phyloP scores from a whole-genome alignment of 1,284 basidiomycete species.

The Trichosporon asahii region DNA sequence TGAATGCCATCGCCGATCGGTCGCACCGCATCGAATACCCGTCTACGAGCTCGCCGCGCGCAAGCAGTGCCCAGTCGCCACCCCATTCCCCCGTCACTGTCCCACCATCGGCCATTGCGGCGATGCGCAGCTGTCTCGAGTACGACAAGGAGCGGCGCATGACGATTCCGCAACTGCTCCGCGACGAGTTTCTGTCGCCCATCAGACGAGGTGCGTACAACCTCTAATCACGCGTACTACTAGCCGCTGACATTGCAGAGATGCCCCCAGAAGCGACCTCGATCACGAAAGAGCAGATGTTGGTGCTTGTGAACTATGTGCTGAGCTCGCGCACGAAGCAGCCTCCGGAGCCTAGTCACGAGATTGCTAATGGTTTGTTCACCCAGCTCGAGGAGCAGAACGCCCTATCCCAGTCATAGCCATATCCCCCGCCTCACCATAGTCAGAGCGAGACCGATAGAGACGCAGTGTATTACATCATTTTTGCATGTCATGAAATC shows the following conservation, averaged over 20 bases:
- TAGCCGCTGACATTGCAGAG: not conserved
- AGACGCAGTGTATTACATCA: not conserved
- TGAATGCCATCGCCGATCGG: slow-evolving; percentile 57
- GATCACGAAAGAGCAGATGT: slow-evolving; percentile 46
- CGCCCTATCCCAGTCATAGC: slow-evolving; percentile 50
- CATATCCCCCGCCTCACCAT: no score
- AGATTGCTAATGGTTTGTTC: slow-evolving; percentile 42
- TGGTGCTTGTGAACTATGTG: slow-evolving; percentile 42
- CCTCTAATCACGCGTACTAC: no score
- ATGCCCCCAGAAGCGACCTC: slow-evolving; percentile 28
- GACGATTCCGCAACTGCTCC: slow-evolving; percentile 55
- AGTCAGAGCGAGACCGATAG: not conserved
- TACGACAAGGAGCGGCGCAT: slow-evolving; percentile 55
- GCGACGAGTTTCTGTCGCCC: slow-evolving; percentile 52
- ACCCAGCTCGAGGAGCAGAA: slow-evolving; percentile 39
- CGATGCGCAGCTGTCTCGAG: slow-evolving; percentile 54
- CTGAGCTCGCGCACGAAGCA: slow-evolving; percentile 30
- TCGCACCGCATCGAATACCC: slow-evolving; percentile 55
- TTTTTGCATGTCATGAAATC: slow-evolving; percentile 3
- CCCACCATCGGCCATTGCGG: slow-evolving; percentile 52
- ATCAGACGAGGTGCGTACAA: slow-evolving; percentile 22
- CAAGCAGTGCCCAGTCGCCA: not conserved
- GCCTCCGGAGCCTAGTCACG: slow-evolving; percentile 20
- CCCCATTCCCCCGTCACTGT: slow-evolving; percentile 43
- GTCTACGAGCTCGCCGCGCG: not conserved